Percentiles rank a stretch among this genome's conserved stretches.
phyloP scores from a whole-genome alignment of 2,329 filamentous ascomycete genomes.

The Leptographium wingfieldii region DNA sequence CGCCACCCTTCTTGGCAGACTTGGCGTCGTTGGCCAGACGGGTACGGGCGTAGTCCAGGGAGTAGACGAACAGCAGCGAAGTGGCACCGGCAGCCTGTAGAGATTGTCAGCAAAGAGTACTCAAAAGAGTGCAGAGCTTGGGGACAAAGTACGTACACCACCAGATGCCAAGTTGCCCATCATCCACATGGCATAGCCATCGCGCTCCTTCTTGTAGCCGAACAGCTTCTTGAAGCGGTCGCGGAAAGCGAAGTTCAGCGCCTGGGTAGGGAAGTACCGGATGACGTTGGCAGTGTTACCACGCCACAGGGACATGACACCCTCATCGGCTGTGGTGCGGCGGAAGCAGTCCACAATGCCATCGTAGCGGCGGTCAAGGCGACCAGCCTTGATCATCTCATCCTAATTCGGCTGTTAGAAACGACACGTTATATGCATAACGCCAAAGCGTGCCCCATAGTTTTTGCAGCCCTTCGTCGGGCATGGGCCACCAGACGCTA shows the following conservation, averaged over 20 bases:
- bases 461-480: background rate
- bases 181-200: slow-evolving; percentile 99
- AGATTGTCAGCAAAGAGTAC: background rate
- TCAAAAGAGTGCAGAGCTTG: background rate
- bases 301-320: slow-evolving; percentile 93
- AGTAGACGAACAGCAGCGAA: slow-evolving; percentile 99
- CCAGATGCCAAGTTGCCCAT: slow-evolving; percentile 98
- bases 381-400: slow-evolving; percentile 99
- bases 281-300: slow-evolving; percentile 99
- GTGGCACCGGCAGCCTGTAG: slow-evolving; percentile 88
- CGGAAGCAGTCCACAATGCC: slow-evolving; percentile 94
- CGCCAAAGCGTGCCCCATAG: background rate
- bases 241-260: slow-evolving; percentile 99
- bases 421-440: background rate
- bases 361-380: slow-evolving; percentile 93
- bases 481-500: background rate
- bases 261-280: slow-evolving; percentile 99
- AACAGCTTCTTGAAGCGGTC: slow-evolving; percentile 99
- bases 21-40: slow-evolving; percentile 99
- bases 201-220: slow-evolving; percentile 99
- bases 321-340: slow-evolving; percentile 81
- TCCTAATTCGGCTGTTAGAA: slow-evolving; percentile 49
- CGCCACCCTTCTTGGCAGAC: slow-evolving; percentile 92
- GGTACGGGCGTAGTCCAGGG: slow-evolving; percentile 99
- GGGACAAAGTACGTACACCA: slow-evolving; percentile 61